A percentile compares a stretch with the other conserved stretches of the same genome.
Evolutionary conservation across 257 asterid genomes (phyloP).

Genomic region (Sherardia arvensis): DNA sequence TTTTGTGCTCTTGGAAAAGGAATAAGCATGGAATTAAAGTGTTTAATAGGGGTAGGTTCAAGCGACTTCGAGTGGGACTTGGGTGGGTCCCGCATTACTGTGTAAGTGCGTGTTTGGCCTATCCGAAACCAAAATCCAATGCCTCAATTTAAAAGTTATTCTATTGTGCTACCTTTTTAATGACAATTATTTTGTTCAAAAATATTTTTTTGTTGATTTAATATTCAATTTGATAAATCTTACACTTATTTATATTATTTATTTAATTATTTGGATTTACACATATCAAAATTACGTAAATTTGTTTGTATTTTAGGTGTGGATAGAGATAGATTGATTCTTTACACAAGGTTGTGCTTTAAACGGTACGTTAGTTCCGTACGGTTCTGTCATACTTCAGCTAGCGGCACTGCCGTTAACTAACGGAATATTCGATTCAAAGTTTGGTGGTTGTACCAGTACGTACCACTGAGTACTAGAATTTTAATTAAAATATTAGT

Average conservation of each 20-base stretch:
- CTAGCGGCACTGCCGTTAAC: background rate
- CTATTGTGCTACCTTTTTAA: background rate
- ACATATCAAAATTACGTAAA: too few species aligned
- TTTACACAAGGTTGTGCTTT: background rate
- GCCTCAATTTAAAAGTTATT: background rate
- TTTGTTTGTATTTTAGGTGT: background rate
- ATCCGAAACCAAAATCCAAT: conserved; percentile 1
- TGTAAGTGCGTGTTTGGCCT: conserved; percentile 2
- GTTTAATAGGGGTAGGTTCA: background rate
- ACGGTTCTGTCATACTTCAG: background rate
- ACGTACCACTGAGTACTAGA: background rate
- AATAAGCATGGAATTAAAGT: background rate
- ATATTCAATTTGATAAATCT: too few species aligned
- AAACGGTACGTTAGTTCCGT: background rate
- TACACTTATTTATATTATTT: too few species aligned
- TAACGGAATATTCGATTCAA: background rate
- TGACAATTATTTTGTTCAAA: too few species aligned
- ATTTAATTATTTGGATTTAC: too few species aligned
- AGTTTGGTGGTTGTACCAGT: background rate
- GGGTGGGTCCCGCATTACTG: background rate
- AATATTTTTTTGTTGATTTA: too few species aligned
- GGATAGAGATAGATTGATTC: background rate
- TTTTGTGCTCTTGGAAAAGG: background rate
- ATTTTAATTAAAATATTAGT: background rate
- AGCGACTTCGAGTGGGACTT: background rate